Percentiles rank a stretch among this genome's conserved stretches.
Conservation (phyloP, 257 asterid genomes). For the Linaria vulgaris region DNA sequence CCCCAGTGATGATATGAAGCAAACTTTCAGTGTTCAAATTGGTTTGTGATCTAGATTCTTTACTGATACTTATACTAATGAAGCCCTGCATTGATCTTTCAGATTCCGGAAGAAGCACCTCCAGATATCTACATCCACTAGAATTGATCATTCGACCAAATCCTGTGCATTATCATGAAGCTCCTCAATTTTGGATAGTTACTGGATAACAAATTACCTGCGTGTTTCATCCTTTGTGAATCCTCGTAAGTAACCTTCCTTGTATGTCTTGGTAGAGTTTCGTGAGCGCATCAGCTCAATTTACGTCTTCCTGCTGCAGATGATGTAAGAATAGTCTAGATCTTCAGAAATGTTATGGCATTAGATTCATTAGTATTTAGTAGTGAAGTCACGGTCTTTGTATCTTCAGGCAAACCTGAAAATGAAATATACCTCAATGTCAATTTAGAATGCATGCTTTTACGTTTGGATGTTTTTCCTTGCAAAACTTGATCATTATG, state of each 20-base stretch:
- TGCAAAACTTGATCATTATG: no score
- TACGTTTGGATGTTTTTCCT: neutral
- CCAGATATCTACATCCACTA: conserved; percentile 47
- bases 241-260: neutral
- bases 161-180: neutral
- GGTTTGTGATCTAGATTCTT: neutral
- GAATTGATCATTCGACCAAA: conserved; percentile 9
- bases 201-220: neutral
- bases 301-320: conserved; percentile 3
- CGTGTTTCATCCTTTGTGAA: neutral
- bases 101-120: conserved; percentile 81
- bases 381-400: neutral
- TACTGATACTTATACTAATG: neutral
- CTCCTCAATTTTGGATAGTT: conserved; percentile 2
- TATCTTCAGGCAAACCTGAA: neutral
- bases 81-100: conserved; percentile 20
- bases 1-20: neutral
- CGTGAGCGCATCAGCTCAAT: neutral
- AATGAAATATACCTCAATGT: neutral
- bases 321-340: neutral
- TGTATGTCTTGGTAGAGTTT: neutral
- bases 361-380: neutral
- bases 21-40: neutral
- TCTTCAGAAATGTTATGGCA: neutral
- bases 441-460: neutral